phyloP scores from a whole-genome alignment of 495 filamentous ascomycete genomes.

The Copromyces sp. region DNA sequence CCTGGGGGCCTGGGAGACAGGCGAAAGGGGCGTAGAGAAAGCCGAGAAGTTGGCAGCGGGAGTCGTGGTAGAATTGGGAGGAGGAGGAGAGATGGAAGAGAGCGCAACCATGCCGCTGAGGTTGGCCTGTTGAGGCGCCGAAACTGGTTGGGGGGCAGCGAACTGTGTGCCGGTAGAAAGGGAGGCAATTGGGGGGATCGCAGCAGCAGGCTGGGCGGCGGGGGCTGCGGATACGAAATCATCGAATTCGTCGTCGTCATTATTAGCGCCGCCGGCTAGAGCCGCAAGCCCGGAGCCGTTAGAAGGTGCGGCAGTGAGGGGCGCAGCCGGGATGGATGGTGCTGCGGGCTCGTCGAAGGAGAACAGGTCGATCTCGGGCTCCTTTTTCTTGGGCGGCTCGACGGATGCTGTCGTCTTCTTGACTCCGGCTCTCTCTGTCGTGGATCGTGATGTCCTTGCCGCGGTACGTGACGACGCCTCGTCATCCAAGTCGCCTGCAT shows the following conservation, averaged over 20 bases:
- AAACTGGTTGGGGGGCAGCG: slow-evolving; percentile 73
- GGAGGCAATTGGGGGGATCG: slow-evolving; percentile 48
- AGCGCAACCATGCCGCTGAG: slow-evolving; percentile 70
- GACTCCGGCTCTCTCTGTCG: slow-evolving; percentile 31
- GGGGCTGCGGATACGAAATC: slow-evolving; percentile 94
- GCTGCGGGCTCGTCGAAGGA: slow-evolving; percentile 65
- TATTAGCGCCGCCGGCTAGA: slow-evolving; percentile 34
- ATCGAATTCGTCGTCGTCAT: slow-evolving; percentile 96
- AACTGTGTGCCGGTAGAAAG: slow-evolving; percentile 61
- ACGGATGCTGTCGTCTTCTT: slow-evolving; percentile 34
- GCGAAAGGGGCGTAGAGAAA: slow-evolving; percentile 39
- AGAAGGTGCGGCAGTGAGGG: slow-evolving; percentile 34
- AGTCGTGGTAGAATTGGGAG: slow-evolving; percentile 45
- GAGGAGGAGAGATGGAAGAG: slow-evolving; percentile 71
- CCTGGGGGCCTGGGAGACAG: slow-evolving; percentile 39
- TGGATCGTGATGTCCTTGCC: slow-evolving; percentile 30
- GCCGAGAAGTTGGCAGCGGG: slow-evolving; percentile 44
- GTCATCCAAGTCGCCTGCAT: slow-evolving; percentile 66
- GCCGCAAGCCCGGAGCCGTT: slow-evolving; percentile 46
- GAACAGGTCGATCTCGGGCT: slow-evolving; percentile 79
- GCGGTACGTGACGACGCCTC: slow-evolving; percentile 33
- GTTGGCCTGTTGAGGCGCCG: slow-evolving; percentile 67
- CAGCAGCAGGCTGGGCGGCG: slow-evolving; percentile 24
- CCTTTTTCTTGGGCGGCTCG: slow-evolving; percentile 64
- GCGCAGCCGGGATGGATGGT: slow-evolving; percentile 34